Evolutionary conservation across 768 basidiomycete genomes (phyloP).

Genomic region (Tricholoma hemisulphureum): DNA sequence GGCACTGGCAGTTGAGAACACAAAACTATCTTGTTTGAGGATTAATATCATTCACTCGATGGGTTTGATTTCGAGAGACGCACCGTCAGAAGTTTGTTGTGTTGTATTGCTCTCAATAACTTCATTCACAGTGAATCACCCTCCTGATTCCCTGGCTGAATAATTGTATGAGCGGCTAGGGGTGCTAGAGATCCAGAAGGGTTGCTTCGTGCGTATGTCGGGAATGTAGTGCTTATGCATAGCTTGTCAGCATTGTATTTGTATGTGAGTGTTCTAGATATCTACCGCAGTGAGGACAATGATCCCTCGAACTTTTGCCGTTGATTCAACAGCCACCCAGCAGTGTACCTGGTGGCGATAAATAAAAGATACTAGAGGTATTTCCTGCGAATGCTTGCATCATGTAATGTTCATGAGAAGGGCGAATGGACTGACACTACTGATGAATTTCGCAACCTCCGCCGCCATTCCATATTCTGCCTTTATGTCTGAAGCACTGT

Average conservation of each 20-base stretch:
- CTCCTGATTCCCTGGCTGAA: neutral
- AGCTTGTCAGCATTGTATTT: too few relatives aligned
- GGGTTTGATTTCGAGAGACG: neutral
- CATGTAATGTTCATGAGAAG: too few relatives aligned
- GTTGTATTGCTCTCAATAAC: too few relatives aligned
- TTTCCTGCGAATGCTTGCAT: neutral
- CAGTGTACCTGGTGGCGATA: neutral
- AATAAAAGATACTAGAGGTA: neutral
- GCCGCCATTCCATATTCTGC: neutral
- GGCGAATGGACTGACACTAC: neutral
- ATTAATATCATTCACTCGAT: neutral
- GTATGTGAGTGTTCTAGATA: too few relatives aligned
- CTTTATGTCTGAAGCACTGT: neutral
- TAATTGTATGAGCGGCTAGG: neutral
- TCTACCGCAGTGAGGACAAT: too few relatives aligned
- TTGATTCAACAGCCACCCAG: neutral
- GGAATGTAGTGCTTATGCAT: neutral
- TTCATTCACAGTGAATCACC: too few relatives aligned
- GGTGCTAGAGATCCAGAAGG: neutral
- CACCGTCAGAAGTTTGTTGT: too few relatives aligned
- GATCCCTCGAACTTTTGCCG: too few relatives aligned
- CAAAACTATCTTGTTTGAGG: neutral
- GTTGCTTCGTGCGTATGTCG: neutral
- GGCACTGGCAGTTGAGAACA: neutral
- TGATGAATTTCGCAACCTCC: neutral